These are phyloP conservation scores for Hymenoscyphus scutula DNA, from an alignment of 2,329 filamentous ascomycete species.

Conservation along the genomic window DNA sequence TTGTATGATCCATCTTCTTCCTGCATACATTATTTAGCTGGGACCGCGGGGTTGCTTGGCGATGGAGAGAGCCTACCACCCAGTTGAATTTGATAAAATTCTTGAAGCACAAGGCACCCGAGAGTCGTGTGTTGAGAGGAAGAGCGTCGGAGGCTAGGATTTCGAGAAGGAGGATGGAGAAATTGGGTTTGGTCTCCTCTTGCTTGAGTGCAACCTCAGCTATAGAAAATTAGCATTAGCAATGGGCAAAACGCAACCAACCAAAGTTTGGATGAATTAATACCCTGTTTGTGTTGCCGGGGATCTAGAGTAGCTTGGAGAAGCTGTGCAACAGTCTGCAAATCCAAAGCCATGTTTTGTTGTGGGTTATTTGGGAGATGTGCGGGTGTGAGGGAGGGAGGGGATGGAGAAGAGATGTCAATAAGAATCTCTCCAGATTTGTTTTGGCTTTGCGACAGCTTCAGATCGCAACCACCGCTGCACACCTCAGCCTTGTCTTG, in stretches of 20 bases:
- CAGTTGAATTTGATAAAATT: conserved; percentile 96
- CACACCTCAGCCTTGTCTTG: neutral
- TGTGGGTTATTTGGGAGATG: conserved; percentile 12
- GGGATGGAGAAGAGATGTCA: neutral
- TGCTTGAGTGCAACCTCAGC: conserved; percentile 77
- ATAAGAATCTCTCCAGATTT: neutral
- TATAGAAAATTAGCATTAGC: conserved; percentile 43
- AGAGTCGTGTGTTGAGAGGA: conserved; percentile 75
- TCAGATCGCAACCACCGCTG: neutral
- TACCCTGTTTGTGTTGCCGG: conserved; percentile 84
- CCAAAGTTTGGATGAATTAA: conserved; percentile 27
- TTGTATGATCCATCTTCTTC: conserved; percentile 95
- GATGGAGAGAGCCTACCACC: conserved; percentile 56
- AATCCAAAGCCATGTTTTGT: conserved; percentile 58
- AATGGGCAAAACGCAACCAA: conserved; percentile 16
- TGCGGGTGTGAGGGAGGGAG: neutral
- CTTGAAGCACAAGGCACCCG: conserved; percentile 93
- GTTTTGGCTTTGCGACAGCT: conserved; percentile 6
- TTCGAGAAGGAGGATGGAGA: conserved; percentile 83
- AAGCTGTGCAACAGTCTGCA: conserved; percentile 71
- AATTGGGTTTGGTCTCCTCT: conserved; percentile 80
- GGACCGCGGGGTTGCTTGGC: neutral
- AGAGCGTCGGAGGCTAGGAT: conserved; percentile 77
- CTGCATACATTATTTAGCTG: conserved; percentile 38
- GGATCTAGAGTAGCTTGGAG: conserved; percentile 90